Conservation (phyloP, 2,329 filamentous ascomycete species). For the Cadophora malorum region DNA sequence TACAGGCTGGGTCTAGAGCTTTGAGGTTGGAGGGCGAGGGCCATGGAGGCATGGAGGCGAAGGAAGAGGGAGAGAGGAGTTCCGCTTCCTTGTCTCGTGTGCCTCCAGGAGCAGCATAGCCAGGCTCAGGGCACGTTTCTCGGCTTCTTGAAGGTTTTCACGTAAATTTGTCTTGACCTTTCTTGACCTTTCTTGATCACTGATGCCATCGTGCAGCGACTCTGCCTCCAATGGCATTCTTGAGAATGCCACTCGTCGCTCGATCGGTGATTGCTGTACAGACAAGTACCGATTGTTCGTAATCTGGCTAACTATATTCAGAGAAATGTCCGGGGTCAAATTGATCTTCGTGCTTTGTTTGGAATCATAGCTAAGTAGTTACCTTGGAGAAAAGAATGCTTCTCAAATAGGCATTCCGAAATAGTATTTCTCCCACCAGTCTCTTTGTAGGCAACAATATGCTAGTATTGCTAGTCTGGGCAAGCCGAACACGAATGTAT, state of each 20-base stretch:
- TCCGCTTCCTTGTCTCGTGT: neutral
- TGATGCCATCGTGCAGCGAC: conserved; percentile 8
- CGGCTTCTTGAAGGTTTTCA: neutral
- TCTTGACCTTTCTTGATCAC: neutral
- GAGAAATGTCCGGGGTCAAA: too few relatives aligned
- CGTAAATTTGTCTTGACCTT: conserved; percentile 4
- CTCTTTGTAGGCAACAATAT: neutral
- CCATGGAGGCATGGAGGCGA: neutral
- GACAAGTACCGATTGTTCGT: neutral
- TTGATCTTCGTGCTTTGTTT: neutral
- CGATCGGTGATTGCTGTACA: conserved; percentile 2
- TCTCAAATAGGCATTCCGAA: neutral
- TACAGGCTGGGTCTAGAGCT: neutral
- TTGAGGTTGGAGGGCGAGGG: too few relatives aligned
- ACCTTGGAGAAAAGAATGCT: neutral
- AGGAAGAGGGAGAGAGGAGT: neutral
- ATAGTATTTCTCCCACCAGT: neutral
- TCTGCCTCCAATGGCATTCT: conserved; percentile 1
- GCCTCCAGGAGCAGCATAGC: conserved; percentile 12
- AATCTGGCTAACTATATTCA: neutral
- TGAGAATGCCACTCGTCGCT: neutral
- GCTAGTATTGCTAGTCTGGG: neutral
- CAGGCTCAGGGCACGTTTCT: neutral
- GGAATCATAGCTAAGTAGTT: neutral
- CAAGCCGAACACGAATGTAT: neutral